Evolutionary conservation across 2,329 filamentous ascomycete genomes (phyloP).

Genomic region (Colletotrichum musicola): DNA sequence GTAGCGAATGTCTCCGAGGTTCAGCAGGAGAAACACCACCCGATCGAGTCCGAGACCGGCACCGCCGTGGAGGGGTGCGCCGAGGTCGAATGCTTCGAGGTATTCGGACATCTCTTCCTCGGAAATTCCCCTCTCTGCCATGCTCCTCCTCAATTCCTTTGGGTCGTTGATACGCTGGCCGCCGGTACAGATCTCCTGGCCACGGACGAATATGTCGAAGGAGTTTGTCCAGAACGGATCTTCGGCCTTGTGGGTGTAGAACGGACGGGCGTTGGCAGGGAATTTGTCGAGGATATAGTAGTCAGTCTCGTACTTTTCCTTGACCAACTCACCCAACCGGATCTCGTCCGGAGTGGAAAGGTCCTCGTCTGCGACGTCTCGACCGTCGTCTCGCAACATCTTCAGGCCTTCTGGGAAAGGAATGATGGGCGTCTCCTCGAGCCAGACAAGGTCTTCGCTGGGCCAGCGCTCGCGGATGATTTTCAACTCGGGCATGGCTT

Average conservation of each 20-base stretch:
- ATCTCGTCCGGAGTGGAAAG: conserved; percentile 89
- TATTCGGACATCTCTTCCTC: conserved; percentile 92
- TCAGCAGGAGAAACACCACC: conserved; percentile 86
- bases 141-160: conserved; percentile 78
- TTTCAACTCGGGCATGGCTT: conserved; percentile 75
- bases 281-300: conserved; percentile 98
- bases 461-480: conserved; percentile 87
- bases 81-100: conserved; percentile 87
- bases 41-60: conserved; percentile 92
- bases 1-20: conserved; percentile 89
- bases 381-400: conserved; percentile 86
- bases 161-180: conserved; percentile 93
- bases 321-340: conserved; percentile 84
- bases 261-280: conserved; percentile 84
- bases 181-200: conserved; percentile 92
- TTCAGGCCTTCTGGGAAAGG: conserved; percentile 83
- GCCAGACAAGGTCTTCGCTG: conserved; percentile 86
- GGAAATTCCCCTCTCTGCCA: conserved; percentile 80
- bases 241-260: conserved; percentile 89
- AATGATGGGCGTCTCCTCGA: conserved; percentile 86
- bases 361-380: conserved; percentile 82
- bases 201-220: conserved; percentile 94
- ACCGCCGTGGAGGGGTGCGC: conserved; percentile 88
- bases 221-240: conserved; percentile 85
- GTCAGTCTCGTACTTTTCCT: conserved; percentile 87